phyloP scores from a whole-genome alignment of 1,284 basidiomycete genomes.

The Melampsora larici-populina region DNA sequence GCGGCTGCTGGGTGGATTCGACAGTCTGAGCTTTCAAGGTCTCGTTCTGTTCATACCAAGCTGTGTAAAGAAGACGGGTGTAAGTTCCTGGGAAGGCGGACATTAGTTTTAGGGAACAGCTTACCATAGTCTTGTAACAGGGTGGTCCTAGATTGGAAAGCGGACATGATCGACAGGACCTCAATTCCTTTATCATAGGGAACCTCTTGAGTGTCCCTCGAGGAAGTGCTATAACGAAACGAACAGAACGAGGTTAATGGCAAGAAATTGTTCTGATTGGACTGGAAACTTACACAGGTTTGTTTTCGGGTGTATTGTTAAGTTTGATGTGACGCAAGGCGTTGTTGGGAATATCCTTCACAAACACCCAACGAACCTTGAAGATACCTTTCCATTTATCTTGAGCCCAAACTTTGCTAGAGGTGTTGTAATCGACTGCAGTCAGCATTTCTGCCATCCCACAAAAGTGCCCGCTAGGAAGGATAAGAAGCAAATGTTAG shows the following conservation, averaged over 20 bases:
- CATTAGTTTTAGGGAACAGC: neutral
- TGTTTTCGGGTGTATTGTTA: conserved; percentile 91
- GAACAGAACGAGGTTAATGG: conserved; percentile 67
- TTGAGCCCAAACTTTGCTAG: conserved; percentile 90
- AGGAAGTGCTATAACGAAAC: conserved; percentile 22
- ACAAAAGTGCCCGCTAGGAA: conserved; percentile 80
- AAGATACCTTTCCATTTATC: conserved; percentile 99
- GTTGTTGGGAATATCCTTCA: conserved; percentile 86
- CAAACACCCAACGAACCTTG: conserved; percentile 91
- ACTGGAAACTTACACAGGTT: conserved; percentile 65
- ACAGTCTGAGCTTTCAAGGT: conserved; percentile 16
- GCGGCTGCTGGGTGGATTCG: too few species aligned
- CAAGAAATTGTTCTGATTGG: neutral
- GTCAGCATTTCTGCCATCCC: conserved; percentile 95
- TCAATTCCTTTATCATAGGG: conserved; percentile 89
- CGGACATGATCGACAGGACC: conserved; percentile 87
- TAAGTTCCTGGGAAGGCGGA: neutral
- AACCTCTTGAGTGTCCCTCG: conserved; percentile 72
- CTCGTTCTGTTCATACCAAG: conserved; percentile 41
- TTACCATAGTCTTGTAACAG: conserved; percentile 66
- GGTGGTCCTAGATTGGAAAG: conserved; percentile 82
- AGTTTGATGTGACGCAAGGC: conserved; percentile 65
- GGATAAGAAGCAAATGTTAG: neutral
- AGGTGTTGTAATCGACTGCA: conserved; percentile 76
- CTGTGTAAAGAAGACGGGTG: neutral